Percentiles rank a stretch among this genome's conserved stretches.
Evolutionary conservation across 2,329 filamentous ascomycete genomes (phyloP).

Genomic region (Xylaria sp.): DNA sequence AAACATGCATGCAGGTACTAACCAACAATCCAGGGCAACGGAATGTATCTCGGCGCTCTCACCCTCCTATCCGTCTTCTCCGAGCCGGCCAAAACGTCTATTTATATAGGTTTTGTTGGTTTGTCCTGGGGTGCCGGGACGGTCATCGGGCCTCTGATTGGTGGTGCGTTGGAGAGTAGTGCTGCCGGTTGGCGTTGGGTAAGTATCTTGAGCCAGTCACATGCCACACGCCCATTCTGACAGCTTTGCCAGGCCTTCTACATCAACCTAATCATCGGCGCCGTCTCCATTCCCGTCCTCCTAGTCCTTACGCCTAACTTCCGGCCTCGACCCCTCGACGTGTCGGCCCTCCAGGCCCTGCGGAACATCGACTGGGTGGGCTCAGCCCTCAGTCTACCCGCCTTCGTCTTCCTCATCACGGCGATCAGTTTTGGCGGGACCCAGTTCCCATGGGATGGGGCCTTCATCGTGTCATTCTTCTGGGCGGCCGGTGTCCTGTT

Average conservation of each 20-base stretch:
- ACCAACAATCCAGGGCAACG: conserved; percentile 29
- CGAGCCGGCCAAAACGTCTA: conserved; percentile 17
- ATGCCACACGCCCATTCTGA: not conserved
- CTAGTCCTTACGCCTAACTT: not conserved
- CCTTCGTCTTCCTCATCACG: not conserved
- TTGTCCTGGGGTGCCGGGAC: conserved; percentile 40
- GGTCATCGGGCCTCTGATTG: conserved; percentile 44
- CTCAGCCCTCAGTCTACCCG: not conserved
- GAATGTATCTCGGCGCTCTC: conserved; percentile 37
- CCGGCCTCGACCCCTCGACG: not conserved
- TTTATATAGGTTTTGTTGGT: conserved; percentile 24
- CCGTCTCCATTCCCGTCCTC: not conserved
- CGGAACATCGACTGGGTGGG: not conserved
- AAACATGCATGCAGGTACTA: not conserved
- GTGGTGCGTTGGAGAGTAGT: conserved; percentile 41
- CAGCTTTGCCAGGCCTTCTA: not conserved
- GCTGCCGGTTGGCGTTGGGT: conserved; percentile 40
- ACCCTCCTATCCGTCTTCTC: conserved; percentile 22
- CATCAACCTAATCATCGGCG: not conserved
- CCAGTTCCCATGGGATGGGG: not conserved
- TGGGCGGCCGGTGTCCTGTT: not conserved
- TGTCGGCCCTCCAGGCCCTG: not conserved
- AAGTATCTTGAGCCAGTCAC: not conserved
- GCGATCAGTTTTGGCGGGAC: not conserved
- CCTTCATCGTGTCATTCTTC: not conserved